Conservation (phyloP, 2,329 filamentous ascomycete species). For the Aspergillus spinulosporus region DNA sequence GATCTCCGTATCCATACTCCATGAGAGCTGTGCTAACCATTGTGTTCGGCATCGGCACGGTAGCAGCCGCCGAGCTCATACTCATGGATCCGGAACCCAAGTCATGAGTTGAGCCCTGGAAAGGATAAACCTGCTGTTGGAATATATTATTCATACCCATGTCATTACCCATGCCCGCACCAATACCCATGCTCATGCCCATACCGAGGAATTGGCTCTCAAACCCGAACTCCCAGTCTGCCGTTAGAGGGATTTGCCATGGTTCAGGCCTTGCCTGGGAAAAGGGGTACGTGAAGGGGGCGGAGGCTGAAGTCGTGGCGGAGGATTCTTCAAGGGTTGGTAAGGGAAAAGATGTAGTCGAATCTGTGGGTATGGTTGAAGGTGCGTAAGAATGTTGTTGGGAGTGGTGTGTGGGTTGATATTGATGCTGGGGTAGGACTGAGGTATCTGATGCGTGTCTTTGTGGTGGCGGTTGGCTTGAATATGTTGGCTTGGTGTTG, state of each 20-base stretch:
- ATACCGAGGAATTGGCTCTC: slow-evolving; percentile 23
- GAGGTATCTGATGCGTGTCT: not conserved
- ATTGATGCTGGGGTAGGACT: not conserved
- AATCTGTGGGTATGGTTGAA: slow-evolving; percentile 9
- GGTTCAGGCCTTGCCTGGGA: slow-evolving; percentile 57
- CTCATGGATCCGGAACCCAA: not conserved
- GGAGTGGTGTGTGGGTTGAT: slow-evolving; percentile 6
- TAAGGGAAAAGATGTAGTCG: slow-evolving; percentile 22
- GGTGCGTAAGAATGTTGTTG: slow-evolving; percentile 1
- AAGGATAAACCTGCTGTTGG: slow-evolving; percentile 3
- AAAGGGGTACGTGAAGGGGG: not conserved
- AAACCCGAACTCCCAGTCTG: slow-evolving; percentile 69
- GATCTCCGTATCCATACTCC: not conserved
- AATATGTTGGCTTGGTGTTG: not conserved
- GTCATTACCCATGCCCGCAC: not conserved
- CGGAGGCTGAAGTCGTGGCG: not conserved
- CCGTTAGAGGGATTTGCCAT: slow-evolving; percentile 86
- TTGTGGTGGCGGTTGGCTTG: not conserved
- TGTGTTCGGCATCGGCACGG: not conserved
- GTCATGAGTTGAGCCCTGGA: not conserved
- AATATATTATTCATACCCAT: not conserved
- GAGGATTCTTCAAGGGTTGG: slow-evolving; percentile 14
- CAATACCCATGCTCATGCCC: not conserved
- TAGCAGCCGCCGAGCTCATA: not conserved
- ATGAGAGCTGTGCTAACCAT: not conserved